Conservation (phyloP, 1,284 basidiomycete species). For the Lentinula novae-zelandiae region DNA sequence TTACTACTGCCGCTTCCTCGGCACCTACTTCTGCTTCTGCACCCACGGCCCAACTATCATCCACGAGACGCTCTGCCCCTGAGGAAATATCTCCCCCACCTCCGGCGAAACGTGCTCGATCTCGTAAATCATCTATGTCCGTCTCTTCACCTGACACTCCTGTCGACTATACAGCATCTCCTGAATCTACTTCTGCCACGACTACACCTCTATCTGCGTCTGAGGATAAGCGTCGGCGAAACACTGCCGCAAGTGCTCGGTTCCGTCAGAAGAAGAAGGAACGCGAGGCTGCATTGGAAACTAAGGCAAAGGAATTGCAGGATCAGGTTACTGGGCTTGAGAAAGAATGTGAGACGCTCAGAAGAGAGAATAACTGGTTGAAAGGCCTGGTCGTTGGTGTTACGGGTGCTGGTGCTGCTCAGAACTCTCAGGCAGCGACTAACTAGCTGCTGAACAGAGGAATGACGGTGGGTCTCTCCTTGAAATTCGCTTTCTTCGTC, state of each 20-base stretch:
- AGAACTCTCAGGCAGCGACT: conserved; percentile 15
- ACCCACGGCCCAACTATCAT: conserved; percentile 11
- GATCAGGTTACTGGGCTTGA: conserved; percentile 79
- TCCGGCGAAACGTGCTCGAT: conserved; percentile 52
- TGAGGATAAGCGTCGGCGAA: conserved; percentile 92
- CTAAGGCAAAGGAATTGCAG: conserved; percentile 86
- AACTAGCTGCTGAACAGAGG: neutral
- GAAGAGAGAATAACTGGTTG: conserved; percentile 93
- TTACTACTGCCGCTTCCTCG: conserved; percentile 19
- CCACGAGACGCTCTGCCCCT: neutral
- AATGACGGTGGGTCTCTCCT: neutral
- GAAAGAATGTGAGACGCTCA: conserved; percentile 86
- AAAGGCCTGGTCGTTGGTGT: conserved; percentile 91
- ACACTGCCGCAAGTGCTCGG: conserved; percentile 94
- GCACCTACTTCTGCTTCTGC: conserved; percentile 16
- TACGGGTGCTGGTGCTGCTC: conserved; percentile 56
- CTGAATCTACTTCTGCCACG: conserved; percentile 25
- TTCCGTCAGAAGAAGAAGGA: conserved; percentile 99
- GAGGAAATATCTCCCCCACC: conserved; percentile 27
- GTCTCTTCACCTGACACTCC: conserved; percentile 17
- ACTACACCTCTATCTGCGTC: conserved; percentile 40
- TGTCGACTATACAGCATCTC: conserved; percentile 1
- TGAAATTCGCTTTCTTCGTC: neutral
- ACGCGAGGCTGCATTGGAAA: conserved; percentile 94
- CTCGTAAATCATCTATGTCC: conserved; percentile 46